Evolutionary conservation across 2,329 filamentous ascomycete species (phyloP).

Genomic region (Colletotrichum musae): DNA sequence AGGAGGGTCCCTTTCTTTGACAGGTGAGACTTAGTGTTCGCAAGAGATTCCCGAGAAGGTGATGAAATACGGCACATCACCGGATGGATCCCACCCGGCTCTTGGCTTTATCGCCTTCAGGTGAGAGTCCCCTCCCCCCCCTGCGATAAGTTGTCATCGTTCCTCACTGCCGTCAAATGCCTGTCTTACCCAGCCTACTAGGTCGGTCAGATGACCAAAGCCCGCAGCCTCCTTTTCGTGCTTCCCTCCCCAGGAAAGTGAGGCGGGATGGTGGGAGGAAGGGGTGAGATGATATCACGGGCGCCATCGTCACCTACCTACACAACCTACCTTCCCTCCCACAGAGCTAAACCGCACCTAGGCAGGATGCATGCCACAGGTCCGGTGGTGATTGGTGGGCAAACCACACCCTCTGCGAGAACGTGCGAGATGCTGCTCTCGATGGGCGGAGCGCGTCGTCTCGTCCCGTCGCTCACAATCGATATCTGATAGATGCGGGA

Average conservation of each 20-base stretch:
- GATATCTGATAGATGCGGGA: slow-evolving; percentile 37
- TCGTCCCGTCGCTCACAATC: slow-evolving; percentile 24
- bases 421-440: too few species aligned
- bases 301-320: slow-evolving; percentile 18
- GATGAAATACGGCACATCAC: not conserved
- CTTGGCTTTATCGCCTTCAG: not conserved
- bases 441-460: slow-evolving; percentile 23
- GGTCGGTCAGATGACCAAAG: slow-evolving; percentile 27
- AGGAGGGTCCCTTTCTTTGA: not conserved
- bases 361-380: slow-evolving; percentile 37
- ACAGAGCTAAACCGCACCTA: slow-evolving; percentile 12
- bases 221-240: not conserved
- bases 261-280: slow-evolving; percentile 12
- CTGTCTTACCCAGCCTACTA: slow-evolving; percentile 31
- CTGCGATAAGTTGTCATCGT: not conserved
- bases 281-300: slow-evolving; percentile 40
- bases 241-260: slow-evolving; percentile 5
- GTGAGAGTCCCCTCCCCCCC: too few species aligned
- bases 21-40: slow-evolving; percentile 8
- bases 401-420: not conserved
- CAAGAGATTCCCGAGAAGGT: slow-evolving; percentile 3
- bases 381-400: slow-evolving; percentile 34
- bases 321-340: not conserved
- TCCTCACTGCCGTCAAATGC: slow-evolving; percentile 1
- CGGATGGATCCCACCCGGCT: not conserved